phyloP scores from a whole-genome alignment of 129 eudicot genomes.

The Helianthus tuberosus region DNA sequence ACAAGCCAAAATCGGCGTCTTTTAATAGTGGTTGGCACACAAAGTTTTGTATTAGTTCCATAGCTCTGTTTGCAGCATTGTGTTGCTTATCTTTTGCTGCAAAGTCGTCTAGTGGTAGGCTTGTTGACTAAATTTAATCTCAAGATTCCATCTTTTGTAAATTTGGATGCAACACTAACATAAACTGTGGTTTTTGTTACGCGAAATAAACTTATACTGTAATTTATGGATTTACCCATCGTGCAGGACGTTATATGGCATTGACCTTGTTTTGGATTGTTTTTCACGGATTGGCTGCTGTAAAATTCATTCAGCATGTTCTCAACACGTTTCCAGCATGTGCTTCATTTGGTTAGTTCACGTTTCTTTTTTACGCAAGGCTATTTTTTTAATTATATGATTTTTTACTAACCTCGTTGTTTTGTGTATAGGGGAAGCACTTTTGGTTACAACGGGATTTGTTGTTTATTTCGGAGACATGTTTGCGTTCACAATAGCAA shows the following conservation, averaged over 20 bases:
- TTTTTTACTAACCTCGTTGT: conserved; percentile 11
- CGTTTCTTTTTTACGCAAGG: not conserved
- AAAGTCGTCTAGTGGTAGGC: conserved; percentile 41
- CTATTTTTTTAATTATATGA: not conserved
- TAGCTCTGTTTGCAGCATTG: conserved; percentile 41
- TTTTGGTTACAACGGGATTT: conserved; percentile 85
- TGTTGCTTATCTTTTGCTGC: conserved; percentile 46
- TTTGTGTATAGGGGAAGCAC: conserved; percentile 75
- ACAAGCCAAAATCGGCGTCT: conserved; percentile 22
- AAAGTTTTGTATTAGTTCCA: conserved; percentile 39
- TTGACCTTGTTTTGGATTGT: conserved; percentile 57
- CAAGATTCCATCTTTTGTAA: not conserved
- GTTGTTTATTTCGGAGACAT: conserved; percentile 86
- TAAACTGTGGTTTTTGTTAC: not conserved
- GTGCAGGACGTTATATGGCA: conserved; percentile 51
- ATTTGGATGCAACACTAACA: not conserved
- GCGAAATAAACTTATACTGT: conserved; percentile 1
- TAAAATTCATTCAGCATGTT: conserved; percentile 64
- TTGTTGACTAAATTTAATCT: not conserved
- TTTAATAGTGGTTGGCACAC: conserved; percentile 28
- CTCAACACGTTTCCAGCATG: conserved; percentile 80
- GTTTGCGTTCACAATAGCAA: conserved; percentile 56
- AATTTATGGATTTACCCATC: not conserved
- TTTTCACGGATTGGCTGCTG: conserved; percentile 69
- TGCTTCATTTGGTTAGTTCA: conserved; percentile 73